Evolutionary conservation across 2,329 filamentous ascomycete species (phyloP).

Genomic region (Nannizziopsis barbatae): DNA sequence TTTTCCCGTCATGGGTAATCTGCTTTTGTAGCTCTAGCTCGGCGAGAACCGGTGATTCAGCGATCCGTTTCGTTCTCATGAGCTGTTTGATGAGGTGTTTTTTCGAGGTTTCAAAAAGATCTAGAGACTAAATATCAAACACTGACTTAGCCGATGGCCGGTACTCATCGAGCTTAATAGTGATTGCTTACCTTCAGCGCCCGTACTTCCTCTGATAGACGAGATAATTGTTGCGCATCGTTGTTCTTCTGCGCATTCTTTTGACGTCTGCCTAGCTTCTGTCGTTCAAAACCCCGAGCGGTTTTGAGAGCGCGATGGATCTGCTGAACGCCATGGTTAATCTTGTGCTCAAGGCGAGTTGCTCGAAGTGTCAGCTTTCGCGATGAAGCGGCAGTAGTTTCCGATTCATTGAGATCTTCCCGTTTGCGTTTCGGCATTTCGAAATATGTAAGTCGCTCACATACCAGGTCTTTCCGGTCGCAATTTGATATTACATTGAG

Average conservation of each 20-base stretch:
- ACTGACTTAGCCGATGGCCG: slow-evolving; percentile 7
- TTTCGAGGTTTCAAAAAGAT: slow-evolving; percentile 41
- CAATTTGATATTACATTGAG: too few relatives aligned
- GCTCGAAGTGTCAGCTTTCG: slow-evolving; percentile 26
- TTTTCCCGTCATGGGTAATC: slow-evolving; percentile 25
- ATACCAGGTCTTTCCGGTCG: too few relatives aligned
- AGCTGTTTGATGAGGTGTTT: slow-evolving; percentile 48
- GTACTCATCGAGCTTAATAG: background rate
- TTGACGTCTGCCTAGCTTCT: slow-evolving; percentile 50
- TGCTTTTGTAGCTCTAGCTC: slow-evolving; percentile 27
- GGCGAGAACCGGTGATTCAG: slow-evolving; percentile 40
- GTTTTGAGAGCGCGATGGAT: slow-evolving; percentile 46
- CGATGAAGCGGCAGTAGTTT: slow-evolving; percentile 16
- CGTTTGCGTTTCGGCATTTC: slow-evolving; percentile 32
- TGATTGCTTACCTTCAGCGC: slow-evolving; percentile 42
- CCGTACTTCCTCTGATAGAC: slow-evolving; percentile 45
- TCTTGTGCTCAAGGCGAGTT: slow-evolving; percentile 35
- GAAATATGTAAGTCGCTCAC: background rate
- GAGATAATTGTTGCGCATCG: slow-evolving; percentile 30
- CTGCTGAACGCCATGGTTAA: slow-evolving; percentile 41
- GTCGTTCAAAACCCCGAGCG: slow-evolving; percentile 51
- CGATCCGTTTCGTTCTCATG: slow-evolving; percentile 46
- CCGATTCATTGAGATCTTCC: slow-evolving; percentile 22
- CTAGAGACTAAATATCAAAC: slow-evolving; percentile 33
- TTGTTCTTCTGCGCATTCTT: slow-evolving; percentile 42